phyloP scores from a whole-genome alignment of 768 basidiomycete species.

The Amanita molliuscula region DNA sequence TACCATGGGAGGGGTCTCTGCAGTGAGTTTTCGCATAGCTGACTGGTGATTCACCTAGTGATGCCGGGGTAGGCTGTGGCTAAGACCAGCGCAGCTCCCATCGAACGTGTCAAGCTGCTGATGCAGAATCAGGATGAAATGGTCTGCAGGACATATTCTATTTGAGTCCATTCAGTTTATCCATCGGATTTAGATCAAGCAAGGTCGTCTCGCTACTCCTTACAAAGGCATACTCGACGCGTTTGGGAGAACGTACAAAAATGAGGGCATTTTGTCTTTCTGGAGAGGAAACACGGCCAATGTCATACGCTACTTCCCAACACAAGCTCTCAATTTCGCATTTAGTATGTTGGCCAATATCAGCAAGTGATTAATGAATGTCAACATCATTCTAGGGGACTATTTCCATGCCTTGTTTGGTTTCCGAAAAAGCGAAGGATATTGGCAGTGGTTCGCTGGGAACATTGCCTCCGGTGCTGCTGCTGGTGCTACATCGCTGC shows the following conservation, averaged over 20 bases:
- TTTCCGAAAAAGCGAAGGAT: conserved; percentile 78
- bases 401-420: conserved; percentile 85
- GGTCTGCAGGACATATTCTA: conserved; percentile 23
- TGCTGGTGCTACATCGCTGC: conserved; percentile 75
- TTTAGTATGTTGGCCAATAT: conserved; percentile 49
- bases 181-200: conserved; percentile 51
- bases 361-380: not conserved
- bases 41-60: not conserved
- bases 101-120: conserved; percentile 82
- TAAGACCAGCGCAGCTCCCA: conserved; percentile 82
- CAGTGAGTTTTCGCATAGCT: conserved; percentile 25
- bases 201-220: conserved; percentile 69
- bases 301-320: conserved; percentile 89
- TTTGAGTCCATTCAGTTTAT: not conserved
- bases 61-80: conserved; percentile 55
- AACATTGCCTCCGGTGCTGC: conserved; percentile 82
- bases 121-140: conserved; percentile 88
- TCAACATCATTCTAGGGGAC: conserved; percentile 37
- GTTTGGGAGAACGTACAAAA: conserved; percentile 63
- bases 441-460: conserved; percentile 79
- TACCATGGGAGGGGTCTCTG: conserved; percentile 69
- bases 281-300: conserved; percentile 91
- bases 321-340: conserved; percentile 84
- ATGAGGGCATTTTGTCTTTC: conserved; percentile 70
- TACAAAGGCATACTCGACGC: conserved; percentile 81